Evolutionary conservation across 192 early-diverging fungal genomes (phyloP), one percentile per base, ranked within the genome.

Genomic region (Obelidium mucronatum): DNA sequence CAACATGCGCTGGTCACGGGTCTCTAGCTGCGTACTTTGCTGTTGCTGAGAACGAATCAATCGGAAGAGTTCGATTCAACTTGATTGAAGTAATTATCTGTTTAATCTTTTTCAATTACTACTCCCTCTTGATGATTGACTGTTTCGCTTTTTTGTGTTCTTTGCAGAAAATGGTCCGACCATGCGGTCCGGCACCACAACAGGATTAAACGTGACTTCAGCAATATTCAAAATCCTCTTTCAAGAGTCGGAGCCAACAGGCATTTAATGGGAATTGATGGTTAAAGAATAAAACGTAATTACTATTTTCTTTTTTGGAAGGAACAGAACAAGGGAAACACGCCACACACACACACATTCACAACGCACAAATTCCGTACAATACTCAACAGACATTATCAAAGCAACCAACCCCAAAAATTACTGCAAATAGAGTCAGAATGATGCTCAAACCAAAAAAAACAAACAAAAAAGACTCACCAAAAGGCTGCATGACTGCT

Each of bases 31-130:
- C 91, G n/a, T 94, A 94, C 70, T 85, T 93, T 76, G 90, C 94
- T 22, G 87, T 96, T 22, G 94, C 95, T 1, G 93, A 96, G 75
- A 94, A 96, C 80, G 93, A 96, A 78, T 88, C 88, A 58, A 87
- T 93, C 35, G 92, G 89, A 11, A 76, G 94, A 34, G 88, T 91
- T 68, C 90, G 90, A 77, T 87, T 89, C 74, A 92, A 93, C 44
- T 78, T 93, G 40, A 60, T 94, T 39, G 91, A 96, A 87, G 92
- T 92, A 83, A 69, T 6, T 6, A 13, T 11, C 26, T n/a, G 19
- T 17, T 58, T 72, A 26, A n/a, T n/a, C n/a, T n/a, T n/a, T n/a
- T n/a, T n/a, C n/a, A n/a, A n/a, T n/a, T n/a, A 28, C 30, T 17
- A 31, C 30, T 2, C 24, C 24, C 13, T 22, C 22, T 22, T 13